Evolutionary conservation across 352 stramenopile genomes (phyloP), one percentile per base, ranked within the genome.

Genomic region (Phytophthora cryptogea): DNA sequence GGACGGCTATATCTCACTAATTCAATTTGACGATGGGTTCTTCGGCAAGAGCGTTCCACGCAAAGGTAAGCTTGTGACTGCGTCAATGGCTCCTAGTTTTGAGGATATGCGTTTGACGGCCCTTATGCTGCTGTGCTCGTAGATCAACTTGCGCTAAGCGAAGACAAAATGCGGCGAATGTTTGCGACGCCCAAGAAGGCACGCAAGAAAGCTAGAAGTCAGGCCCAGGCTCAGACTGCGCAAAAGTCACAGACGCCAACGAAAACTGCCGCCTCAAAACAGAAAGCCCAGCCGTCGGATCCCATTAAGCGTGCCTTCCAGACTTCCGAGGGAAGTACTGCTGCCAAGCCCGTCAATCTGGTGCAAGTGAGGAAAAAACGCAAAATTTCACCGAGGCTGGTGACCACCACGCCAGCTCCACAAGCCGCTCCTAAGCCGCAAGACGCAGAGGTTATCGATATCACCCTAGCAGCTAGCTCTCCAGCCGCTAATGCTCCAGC

Each of bases 1-100:
- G 26, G 96, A 99, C 73, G 96, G 96, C 36, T 98, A 99, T 61
- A 76, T 98, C 31, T 98, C 90, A 5, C 94, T 98, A 54, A 77
- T 98, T 30, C 85, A 76, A 33, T 98, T 98, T 71, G 76, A 78
- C 31, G 68, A 87, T 30, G 90, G 80, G 11, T 97, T 98, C 74
- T 89, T 95, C 26, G 87, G 87, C 6, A 48, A 46, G 1, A 52
- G 63, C 3, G 40, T 87, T 6, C 16, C 73, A 14, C 47, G 27
- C 11, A 67, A 64, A 64, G 67, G 67, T 75, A 30, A 50, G 45
- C 39, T 42, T 26, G 5, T 31, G 23, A 8, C 8, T 20, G 8
- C 31, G 31, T 11, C 7, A 50, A 6, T 17, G 47, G 28, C 42
- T 52, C 14, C 27, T 32, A 48, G 20, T 37, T 8, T 30, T 61